Evolutionary conservation across 768 basidiomycete genomes (phyloP), one percentile per base, ranked within the genome.

Genomic region (Lactarius hatsudake): DNA sequence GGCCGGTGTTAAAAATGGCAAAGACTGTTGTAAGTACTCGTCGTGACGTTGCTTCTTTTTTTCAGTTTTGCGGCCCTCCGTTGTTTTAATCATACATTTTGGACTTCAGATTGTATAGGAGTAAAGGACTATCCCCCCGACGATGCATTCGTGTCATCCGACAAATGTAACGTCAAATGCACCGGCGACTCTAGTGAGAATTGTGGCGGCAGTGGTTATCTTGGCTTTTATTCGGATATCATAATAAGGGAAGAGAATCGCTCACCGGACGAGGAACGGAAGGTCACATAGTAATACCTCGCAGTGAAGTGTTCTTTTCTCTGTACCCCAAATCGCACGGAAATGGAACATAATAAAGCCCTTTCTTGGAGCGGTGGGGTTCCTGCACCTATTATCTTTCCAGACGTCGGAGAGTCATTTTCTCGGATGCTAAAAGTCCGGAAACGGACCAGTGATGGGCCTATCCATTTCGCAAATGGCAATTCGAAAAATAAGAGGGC

Each of bases 1-100:
- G 69, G 89, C 90, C 18, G 91, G 91, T 13, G 81, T 86, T 18
- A 90, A 92, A 75, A 91, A 81, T 68, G 83, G 81, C 28, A 78
- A 82, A 66, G 84, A 88, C 74, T 88, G 86, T 77, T 87, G 87
- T 87, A 75, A 66, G 83, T 72, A 30, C n/a, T 34, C 53, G 3
- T 23, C 1, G 9, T 30, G 13, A 9, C 28, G 15, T 53, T 15
- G 17, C 20, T 10, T 67, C 45, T 12, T 40, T 60, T 45, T 13
- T 40, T 60, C 17, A 42, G 6, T 42, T n/a, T 5, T 12, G 45
- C 18, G 28, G 4, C n/a, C 45, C 7, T 57, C 43, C 5, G 45
- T 40, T 32, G 28, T 57, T 57, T 36, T 66, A 36, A 61, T 63
- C 54, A 38, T 34, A 7, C 17, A 5, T 48, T 36, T 66, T 20